Evolutionary conservation across 2,329 filamentous ascomycete species (phyloP).

Genomic region (Fusarium liriodendri): DNA sequence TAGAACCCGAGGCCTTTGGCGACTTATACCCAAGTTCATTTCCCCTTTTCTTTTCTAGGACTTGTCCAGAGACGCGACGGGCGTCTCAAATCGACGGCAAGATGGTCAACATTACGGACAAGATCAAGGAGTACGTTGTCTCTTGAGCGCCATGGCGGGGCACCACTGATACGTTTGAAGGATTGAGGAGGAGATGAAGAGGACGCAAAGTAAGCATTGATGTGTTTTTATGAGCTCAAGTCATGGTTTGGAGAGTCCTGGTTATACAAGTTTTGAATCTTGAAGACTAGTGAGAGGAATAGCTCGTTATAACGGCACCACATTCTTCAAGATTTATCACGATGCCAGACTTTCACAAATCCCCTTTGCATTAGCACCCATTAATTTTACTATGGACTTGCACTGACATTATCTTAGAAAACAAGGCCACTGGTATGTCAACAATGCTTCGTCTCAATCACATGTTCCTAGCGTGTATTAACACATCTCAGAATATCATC

Average conservation of each 20-base stretch:
- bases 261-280: background rate
- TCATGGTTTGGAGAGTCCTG: background rate
- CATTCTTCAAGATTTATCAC: background rate
- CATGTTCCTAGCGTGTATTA: constrained; percentile 16
- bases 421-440: constrained; percentile 93
- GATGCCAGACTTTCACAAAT: background rate
- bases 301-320: background rate
- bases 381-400: background rate
- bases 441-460: background rate
- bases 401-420: constrained; percentile 70
- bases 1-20: constrained; percentile 10
- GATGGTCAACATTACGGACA: constrained; percentile 99
- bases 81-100: constrained; percentile 50
- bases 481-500: constrained; percentile 83
- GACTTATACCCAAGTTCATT: constrained; percentile 22
- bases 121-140: constrained; percentile 92
- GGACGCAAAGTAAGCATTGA: constrained; percentile 86
- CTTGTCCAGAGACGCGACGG: constrained; percentile 33
- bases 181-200: constrained; percentile 99
- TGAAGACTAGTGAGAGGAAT: background rate
- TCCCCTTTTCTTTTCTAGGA: constrained; percentile 4
- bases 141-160: constrained; percentile 6
- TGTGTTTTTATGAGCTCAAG: background rate
- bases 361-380: background rate
- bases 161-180: constrained; percentile 59